These are phyloP conservation scores for Tulasnella sp. DNA, from an alignment of 768 basidiomycete species.

Conservation along the genomic window DNA sequence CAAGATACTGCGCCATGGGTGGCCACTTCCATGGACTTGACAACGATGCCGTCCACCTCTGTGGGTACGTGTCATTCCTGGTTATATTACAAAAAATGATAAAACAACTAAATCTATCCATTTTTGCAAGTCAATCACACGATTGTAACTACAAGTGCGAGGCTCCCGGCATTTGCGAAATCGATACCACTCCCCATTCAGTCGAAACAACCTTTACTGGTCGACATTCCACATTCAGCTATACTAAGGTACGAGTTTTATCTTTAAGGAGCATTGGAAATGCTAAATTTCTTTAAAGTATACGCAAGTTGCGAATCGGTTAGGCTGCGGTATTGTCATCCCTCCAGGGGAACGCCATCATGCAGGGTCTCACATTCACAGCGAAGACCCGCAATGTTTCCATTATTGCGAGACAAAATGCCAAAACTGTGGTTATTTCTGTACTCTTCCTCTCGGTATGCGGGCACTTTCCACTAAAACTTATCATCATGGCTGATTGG, in stretches of 20 bases:
- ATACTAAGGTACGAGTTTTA: conserved; percentile 50
- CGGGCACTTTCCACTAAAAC: not conserved
- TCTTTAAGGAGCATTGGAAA: too few relatives aligned
- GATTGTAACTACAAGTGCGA: conserved; percentile 47
- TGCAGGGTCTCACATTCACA: conserved; percentile 50
- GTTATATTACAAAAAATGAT: not conserved
- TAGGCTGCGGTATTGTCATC: conserved; percentile 51
- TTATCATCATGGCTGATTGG: too few relatives aligned
- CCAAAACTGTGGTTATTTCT: conserved; percentile 55
- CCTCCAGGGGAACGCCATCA: conserved; percentile 46
- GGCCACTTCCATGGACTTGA: conserved; percentile 55
- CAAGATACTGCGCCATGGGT: conserved; percentile 48
- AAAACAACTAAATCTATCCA: not conserved
- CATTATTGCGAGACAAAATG: conserved; percentile 59
- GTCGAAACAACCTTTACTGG: conserved; percentile 62
- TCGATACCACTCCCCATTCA: conserved; percentile 55
- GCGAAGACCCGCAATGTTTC: conserved; percentile 44
- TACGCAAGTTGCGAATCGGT: conserved; percentile 49
- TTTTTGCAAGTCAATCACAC: conserved; percentile 46
- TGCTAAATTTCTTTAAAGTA: too few relatives aligned
- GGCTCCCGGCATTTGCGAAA: conserved; percentile 54
- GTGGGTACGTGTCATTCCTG: conserved; percentile 45
- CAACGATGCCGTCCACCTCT: conserved; percentile 47
- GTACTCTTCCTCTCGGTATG: conserved; percentile 54
- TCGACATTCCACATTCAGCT: conserved; percentile 57